Evolutionary conservation across 768 basidiomycete species (phyloP), one percentile per base, ranked within the genome.

Genomic region (Lyophyllum decastes): DNA sequence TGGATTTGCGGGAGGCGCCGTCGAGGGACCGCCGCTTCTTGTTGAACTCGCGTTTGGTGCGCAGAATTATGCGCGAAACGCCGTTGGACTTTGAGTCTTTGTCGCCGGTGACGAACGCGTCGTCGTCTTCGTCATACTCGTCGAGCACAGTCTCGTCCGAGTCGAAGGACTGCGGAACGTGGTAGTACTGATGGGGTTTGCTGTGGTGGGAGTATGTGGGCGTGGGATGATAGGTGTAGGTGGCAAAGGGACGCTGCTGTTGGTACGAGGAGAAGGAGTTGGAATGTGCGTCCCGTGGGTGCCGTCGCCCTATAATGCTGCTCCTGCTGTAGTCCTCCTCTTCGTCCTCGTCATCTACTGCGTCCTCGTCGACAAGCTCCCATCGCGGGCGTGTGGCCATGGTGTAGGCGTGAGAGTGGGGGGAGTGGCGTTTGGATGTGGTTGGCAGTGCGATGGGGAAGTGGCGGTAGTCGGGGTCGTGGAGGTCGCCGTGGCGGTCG

Each of bases 391-490:
- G 69, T 16, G 62, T 26, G 14, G 55, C 26, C 24, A 54, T 49
- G 44, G 38, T 45, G 27, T 55, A 62, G 49, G 60, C 54, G 67
- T 24, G 59, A 22, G 24, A 16, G 34, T 52, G 58, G 38, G 62
- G 58, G 14, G 55, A 49, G 53, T 30, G 68, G 63, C 14, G 67
- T 49, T 19, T 66, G 59, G 52, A 51, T 5, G 30, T 30, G 4
- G 14, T 6, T 4, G 63, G 61, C 11, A 57, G 60, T 19, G 67
- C 43, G 34, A 77, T 65, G 26, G 86, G 86, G 58, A 88, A 88
- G 71, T 86, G 78, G 60, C 85, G 77, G 71, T 80, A 88, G 66
- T 88, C 86, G 22, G 86, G 86, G 69, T 88, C 86, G 65, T 88
- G 86, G 24, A 86, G 73, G 69, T 85, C 81, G 49, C 86, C 86